Evolutionary conservation across 1,139 yeast genomes (phyloP), one percentile per base, ranked within the genome.

Genomic region (Williopsis jadinii): DNA sequence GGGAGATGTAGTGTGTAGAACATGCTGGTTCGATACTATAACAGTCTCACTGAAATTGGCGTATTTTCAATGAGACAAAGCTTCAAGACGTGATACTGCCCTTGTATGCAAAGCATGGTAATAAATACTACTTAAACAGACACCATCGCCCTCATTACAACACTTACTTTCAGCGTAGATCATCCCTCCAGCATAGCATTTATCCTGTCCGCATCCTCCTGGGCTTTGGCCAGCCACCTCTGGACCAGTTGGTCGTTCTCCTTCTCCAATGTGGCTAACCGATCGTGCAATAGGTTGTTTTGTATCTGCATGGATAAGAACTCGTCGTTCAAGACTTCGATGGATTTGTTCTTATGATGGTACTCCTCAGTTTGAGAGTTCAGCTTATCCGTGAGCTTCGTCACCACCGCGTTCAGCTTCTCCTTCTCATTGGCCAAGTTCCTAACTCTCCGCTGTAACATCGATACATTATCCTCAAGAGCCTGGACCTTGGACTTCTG

Each of bases 281-380:
- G 64, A 9, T 70, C 72, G 30, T 65, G 71, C 33, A 80, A 61
- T n/a, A 84, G 71, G 50, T 82, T 83, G 46, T 77, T 73, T 58
- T 83, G 88, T 38, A 85, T 79, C 53, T 80, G 82, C 44, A 73
- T 61, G 6, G 86, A 75, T 37, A 85, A 64, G 15, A 80, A 63
- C 52, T 84, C 90, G 55, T 85, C 95, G 48, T 83, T 81, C 28
- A 82, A 64, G n/a, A 74, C 60, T 49, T 80, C 86, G 15, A 82
- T 70, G 3, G 80, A 71, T 48, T 71, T 71, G 41, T 73, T 69
- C 55, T 75, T 77, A 52, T 77, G 75, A 14, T 56, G 57, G 10
- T 73, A 57, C 46, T 77, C 84, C 38, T 71, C 67, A n/a, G 59
- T 60, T 40, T 74, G 55, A 34, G 61, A 56, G 9, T 53, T 58